Base-by-base conservation (phyloP, 306 rosid genomes). In the Fagus sylvatica region DNA sequence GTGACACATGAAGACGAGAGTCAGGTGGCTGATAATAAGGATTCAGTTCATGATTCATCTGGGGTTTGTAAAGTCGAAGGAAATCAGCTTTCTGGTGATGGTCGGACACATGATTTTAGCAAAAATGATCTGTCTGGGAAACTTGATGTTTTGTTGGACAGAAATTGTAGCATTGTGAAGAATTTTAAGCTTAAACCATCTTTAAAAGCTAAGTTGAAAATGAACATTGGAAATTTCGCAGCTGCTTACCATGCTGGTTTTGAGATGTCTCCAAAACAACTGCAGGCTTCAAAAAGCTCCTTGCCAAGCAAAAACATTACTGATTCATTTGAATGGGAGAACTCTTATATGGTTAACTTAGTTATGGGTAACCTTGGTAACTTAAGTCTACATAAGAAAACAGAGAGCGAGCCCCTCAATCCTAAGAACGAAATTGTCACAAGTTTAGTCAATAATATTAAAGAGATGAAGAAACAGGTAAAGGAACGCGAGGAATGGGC, bases 401-500 rank as follows among this genome's bases (percentile, higher is more conserved):
- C 32, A 46, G 40, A 22, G 54, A 10, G 36, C 16, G 74, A 69
- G 13, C 3, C 74, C 17, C 16, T 8, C 13, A 53, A 69, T 69
- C 74, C 53, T 22, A 40, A 69, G 74, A 32, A n/a, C 46, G 55
- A 40, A 69, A 46, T 46, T 16, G 19, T 69, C 53, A n/a, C 55
- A 41, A 69, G 37, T 13, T 69, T 69, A 28, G 37, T 69, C 55
- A 12, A 46, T 22, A 10, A 69, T 28, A 46, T 69, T 46, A 69
- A 69, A 69, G 55, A 28, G 12, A 28, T 69, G 37, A 46, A 69
- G 57, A 34, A 69, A 46, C 74, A 69, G 34, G 57, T 69, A 12
- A 69, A 69, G 74, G 53, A 69, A 15, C 36, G 74, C 9, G 46
- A 69, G 53, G 57, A 46, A 8, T 69, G 74, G 74, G 74, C 74